Percentiles rank a stretch among this genome's conserved stretches.
Evolutionary conservation across 1,139 yeast species (phyloP).

Genomic region (Yamadazyma trypodendri): DNA sequence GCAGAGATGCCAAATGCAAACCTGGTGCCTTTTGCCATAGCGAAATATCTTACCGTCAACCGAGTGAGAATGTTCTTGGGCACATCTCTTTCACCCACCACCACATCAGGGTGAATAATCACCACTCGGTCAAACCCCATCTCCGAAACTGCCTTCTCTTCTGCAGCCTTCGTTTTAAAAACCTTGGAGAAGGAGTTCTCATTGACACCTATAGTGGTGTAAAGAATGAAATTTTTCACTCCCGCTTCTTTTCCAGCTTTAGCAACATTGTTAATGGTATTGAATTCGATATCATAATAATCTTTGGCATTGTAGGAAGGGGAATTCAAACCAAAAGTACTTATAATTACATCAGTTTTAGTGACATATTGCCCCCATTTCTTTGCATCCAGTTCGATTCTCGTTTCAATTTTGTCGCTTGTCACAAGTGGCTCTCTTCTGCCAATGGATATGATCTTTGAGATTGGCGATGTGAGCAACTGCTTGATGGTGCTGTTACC

Average conservation of each 20-base stretch:
- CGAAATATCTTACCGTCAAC: neutral
- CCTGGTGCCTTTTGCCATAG: neutral
- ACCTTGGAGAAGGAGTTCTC: conserved; percentile 55
- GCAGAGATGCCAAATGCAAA: neutral
- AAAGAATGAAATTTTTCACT: conserved; percentile 59
- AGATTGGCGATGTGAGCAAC: neutral
- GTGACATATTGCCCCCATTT: neutral
- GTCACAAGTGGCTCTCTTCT: neutral
- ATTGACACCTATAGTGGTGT: conserved; percentile 62
- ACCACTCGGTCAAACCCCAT: conserved; percentile 1
- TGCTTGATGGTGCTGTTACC: neutral
- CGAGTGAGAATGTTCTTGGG: neutral
- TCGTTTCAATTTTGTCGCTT: neutral
- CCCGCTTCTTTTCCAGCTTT: conserved; percentile 69
- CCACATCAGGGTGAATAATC: neutral
- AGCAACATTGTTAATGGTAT: conserved; percentile 32
- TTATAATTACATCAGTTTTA: neutral
- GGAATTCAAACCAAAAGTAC: neutral
- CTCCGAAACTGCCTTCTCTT: neutral
- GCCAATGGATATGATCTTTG: neutral
- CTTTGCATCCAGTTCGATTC: neutral
- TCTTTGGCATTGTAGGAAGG: conserved; percentile 1
- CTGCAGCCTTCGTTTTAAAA: conserved; percentile 48
- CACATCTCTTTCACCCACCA: neutral
- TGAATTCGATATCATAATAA: neutral